Evolutionary conservation across 2,329 filamentous ascomycete genomes (phyloP).

Genomic region (Alternaria alternata): DNA sequence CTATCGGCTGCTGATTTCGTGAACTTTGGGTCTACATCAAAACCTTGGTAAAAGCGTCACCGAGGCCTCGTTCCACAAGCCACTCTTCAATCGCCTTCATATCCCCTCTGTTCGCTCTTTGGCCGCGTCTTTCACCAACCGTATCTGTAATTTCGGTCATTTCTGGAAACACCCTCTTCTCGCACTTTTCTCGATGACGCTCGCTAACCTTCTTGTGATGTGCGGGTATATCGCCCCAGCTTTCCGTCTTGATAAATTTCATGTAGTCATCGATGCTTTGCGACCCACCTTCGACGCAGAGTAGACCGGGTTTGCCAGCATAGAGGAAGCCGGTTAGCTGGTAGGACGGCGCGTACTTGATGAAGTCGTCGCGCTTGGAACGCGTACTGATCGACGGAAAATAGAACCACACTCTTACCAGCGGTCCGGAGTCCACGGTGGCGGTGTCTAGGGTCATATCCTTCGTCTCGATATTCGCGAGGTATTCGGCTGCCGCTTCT

Average conservation of each 20-base stretch:
- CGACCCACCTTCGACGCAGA: conserved; percentile 62
- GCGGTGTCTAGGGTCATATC: neutral
- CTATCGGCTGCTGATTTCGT: neutral
- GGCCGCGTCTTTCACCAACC: conserved; percentile 59
- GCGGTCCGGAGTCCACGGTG: conserved; percentile 6
- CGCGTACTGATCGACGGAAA: conserved; percentile 69
- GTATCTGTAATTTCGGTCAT: conserved; percentile 66
- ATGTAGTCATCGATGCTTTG: conserved; percentile 65
- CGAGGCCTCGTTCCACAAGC: conserved; percentile 57
- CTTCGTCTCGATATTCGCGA: neutral
- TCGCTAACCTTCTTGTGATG: conserved; percentile 71
- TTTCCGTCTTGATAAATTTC: conserved; percentile 70
- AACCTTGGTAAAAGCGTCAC: conserved; percentile 57
- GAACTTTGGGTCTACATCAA: conserved; percentile 24
- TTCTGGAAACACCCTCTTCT: conserved; percentile 58
- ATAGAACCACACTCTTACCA: conserved; percentile 69
- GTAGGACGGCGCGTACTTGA: conserved; percentile 62
- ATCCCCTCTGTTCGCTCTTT: conserved; percentile 61
- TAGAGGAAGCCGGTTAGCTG: conserved; percentile 66
- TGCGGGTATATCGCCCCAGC: conserved; percentile 68
- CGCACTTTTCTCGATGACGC: conserved; percentile 55
- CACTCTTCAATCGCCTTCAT: conserved; percentile 64
- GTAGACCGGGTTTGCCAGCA: conserved; percentile 66
- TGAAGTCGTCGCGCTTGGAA: conserved; percentile 65
- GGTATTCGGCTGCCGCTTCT: conserved; percentile 22